Conservation (phyloP, 345 rosid genomes). For the Barbarea vulgaris region DNA sequence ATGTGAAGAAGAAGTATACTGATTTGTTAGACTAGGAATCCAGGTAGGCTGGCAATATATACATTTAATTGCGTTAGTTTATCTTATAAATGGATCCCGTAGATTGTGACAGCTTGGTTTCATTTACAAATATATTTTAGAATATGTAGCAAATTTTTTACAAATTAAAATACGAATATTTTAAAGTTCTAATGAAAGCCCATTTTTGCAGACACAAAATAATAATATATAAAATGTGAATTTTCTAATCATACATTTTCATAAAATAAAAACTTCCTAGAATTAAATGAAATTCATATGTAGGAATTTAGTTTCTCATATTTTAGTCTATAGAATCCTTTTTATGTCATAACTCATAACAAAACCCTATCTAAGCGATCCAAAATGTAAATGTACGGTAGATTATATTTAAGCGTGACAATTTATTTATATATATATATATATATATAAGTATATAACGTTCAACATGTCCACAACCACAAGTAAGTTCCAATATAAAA, state of each 20-base stretch:
- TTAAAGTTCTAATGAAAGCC: too few species aligned
- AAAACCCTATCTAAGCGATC: neutral
- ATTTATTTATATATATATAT: neutral
- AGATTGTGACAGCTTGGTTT: constrained; percentile 33
- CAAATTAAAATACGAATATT: neutral
- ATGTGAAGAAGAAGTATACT: constrained; percentile 27
- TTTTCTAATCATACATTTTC: too few species aligned
- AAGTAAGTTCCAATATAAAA: neutral
- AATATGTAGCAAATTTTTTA: neutral
- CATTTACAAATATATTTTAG: neutral
- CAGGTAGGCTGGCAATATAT: constrained; percentile 32
- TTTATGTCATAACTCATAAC: too few species aligned
- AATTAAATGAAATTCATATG: too few species aligned
- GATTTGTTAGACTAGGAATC: constrained; percentile 29
- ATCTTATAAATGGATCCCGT: constrained; percentile 26
- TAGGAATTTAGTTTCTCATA: neutral
- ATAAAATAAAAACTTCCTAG: too few species aligned
- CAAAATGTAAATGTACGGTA: neutral
- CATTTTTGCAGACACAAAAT: too few species aligned
- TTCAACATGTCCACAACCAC: neutral
- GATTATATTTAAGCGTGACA: neutral
- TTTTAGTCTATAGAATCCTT: neutral
- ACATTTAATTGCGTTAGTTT: constrained; percentile 14
- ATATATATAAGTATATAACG: neutral
- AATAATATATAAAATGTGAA: too few species aligned